These are phyloP conservation scores for Macrolepiota fuliginosa DNA, from an alignment of 768 basidiomycete species.

Conservation along the genomic window DNA sequence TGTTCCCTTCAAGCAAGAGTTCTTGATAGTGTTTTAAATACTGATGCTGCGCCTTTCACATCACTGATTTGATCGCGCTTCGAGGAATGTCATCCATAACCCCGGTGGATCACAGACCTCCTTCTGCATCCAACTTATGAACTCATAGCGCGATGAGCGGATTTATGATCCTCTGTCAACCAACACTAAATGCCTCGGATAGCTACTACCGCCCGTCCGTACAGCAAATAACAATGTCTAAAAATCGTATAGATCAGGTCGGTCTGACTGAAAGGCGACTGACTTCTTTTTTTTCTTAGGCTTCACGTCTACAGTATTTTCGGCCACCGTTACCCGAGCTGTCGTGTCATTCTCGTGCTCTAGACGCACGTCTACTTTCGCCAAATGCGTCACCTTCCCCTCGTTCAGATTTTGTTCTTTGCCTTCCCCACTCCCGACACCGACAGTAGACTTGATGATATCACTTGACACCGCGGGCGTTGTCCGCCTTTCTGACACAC, in stretches of 20 bases:
- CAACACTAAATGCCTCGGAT: neutral
- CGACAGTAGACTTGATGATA: neutral
- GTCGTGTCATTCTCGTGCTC: neutral
- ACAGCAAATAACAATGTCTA: neutral
- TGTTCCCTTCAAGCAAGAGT: neutral
- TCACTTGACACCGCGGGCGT: conserved; percentile 29
- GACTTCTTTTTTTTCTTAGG: conserved; percentile 46
- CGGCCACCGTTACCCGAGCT: neutral
- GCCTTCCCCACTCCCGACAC: conserved; percentile 26
- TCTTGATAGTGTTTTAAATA: neutral
- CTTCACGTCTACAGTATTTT: conserved; percentile 1
- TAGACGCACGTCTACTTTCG: conserved; percentile 5
- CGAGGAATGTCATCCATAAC: neutral
- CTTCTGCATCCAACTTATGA: neutral
- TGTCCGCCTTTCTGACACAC: conserved; percentile 73
- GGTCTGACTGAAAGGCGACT: conserved; percentile 67
- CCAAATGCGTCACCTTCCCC: conserved; percentile 33
- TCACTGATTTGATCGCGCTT: neutral
- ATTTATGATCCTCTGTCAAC: neutral
- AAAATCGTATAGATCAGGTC: conserved; percentile 62
- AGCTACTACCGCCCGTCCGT: neutral
- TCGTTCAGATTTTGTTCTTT: conserved; percentile 27
- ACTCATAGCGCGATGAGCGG: conserved; percentile 1
- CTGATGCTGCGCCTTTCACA: neutral
- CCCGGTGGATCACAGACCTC: neutral